A percentile compares a stretch with the other conserved stretches of the same genome.
Conservation (phyloP, 257 asterid genomes). For the Dorcoceras hygrometricum region DNA sequence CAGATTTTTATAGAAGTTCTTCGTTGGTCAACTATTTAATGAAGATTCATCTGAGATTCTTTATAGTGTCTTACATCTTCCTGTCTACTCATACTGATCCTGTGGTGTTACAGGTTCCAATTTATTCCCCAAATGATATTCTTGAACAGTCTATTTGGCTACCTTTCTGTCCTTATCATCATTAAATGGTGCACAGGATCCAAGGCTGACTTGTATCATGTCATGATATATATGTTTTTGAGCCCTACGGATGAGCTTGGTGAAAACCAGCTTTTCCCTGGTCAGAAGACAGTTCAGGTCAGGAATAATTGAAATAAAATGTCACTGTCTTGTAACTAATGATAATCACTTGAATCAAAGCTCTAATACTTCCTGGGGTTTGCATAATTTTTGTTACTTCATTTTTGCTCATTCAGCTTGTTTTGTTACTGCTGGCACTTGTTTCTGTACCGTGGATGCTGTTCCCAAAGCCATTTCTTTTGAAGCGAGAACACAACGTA, state of each 20-base stretch:
- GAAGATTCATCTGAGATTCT: background rate
- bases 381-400: conserved; percentile 16
- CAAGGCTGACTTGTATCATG: conserved; percentile 91
- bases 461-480: conserved; percentile 90
- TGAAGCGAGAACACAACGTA: conserved; percentile 75
- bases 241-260: conserved; percentile 92
- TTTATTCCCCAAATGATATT: conserved; percentile 91
- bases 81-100: conserved; percentile 16
- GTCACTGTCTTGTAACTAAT: background rate
- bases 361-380: background rate
- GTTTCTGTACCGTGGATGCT: conserved; percentile 99
- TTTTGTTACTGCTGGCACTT: conserved; percentile 64
- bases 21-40: background rate
- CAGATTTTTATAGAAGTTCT: background rate
- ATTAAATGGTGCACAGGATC: conserved; percentile 96
- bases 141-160: conserved; percentile 84
- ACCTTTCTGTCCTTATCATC: conserved; percentile 81
- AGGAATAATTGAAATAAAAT: conserved; percentile 4
- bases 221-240: conserved; percentile 98
- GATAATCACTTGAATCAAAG: conserved; percentile 10
- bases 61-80: background rate
- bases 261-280: conserved; percentile 89
- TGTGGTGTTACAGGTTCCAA: conserved; percentile 77
- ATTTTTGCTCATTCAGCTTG: conserved; percentile 51
- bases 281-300: conserved; percentile 89